Evolutionary conservation across 23 red algal species (phyloP), one percentile per base, ranked within the genome.

Genomic region (Cyanidiococcus yangmingshanensis): DNA sequence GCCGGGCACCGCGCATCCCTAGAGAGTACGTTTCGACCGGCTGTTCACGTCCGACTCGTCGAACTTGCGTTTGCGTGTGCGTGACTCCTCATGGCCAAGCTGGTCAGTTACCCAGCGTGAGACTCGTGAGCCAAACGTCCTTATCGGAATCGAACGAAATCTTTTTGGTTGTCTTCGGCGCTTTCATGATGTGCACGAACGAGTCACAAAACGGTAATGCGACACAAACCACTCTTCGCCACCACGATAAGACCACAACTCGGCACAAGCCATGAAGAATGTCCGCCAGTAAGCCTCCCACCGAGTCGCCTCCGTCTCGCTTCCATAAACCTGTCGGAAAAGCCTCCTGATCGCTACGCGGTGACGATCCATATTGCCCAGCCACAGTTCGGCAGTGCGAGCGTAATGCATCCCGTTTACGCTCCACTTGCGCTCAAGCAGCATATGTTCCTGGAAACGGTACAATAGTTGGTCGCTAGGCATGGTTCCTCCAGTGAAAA

Each of bases 261-360:
- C 94, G n/a, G 94, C 88, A 50, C 86, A 87, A 1, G 88, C 58
- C 54, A 98, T 74, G 78, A 86, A 98, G 71, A 98, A 98, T 0
- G 89, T 98, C n/a, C 94, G 71, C 94, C 94, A 98, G 77, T 98
- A 98, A 40, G 85, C 85, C 76, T 89, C 82, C 88, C 88, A 97
- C 39, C 87, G 83, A 1, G 45, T 74, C 39, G 94, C 94, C 45
- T 54, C 45, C 45, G 12, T 54, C 1, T 79, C 39, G 37, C 75
- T 68, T 0, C 85, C 82, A 75, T 98, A 98, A 57, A 82, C 87
- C 31, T 71, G 40, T 7, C 67, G 79, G 41, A 98, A 67, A 35
- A 87, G 41, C 26, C 40, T 54, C 35, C 82, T 77, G 21, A 91
- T 83, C 31, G 71, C 27, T 30, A n/a, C 30, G 24, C 79, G 57